Evolutionary conservation across 192 early-diverging fungal genomes (phyloP).

Genomic region (Rhizoclosmatium globosum): DNA sequence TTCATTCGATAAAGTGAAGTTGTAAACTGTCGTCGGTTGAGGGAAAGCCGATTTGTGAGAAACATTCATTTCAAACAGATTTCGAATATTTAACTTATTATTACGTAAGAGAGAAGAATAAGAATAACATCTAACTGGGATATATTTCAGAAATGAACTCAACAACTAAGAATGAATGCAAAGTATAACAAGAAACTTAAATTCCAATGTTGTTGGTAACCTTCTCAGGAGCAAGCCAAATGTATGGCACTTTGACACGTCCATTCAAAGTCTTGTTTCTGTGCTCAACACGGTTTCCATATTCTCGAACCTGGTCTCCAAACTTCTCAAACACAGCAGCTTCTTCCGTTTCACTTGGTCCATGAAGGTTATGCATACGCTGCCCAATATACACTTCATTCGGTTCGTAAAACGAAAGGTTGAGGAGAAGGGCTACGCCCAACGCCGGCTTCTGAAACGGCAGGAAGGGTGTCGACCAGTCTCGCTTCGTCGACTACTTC

Average conservation of each 20-base stretch:
- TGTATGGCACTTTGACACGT: slow-evolving; percentile 3
- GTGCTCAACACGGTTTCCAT: slow-evolving; percentile 5
- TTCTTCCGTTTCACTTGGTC: background rate
- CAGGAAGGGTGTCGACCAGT: slow-evolving; percentile 8
- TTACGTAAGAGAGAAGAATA: no score
- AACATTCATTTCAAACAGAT: no score
- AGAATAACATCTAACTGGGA: no score
- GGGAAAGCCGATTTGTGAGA: no score
- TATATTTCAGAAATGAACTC: no score
- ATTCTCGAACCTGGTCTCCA: background rate
- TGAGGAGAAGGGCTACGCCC: background rate
- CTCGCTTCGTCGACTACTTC: background rate
- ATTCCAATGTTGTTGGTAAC: background rate
- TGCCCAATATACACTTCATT: background rate
- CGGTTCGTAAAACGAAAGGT: background rate
- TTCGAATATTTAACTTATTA: no score
- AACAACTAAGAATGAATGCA: no score
- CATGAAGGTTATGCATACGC: background rate
- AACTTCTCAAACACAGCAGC: background rate
- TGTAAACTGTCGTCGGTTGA: background rate
- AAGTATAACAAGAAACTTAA: no score
- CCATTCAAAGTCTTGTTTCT: background rate
- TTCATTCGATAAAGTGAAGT: background rate
- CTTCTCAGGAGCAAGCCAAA: background rate
- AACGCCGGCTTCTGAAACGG: background rate